Conservation (phyloP, 106 monocot species). For the Acorus calamus region DNA sequence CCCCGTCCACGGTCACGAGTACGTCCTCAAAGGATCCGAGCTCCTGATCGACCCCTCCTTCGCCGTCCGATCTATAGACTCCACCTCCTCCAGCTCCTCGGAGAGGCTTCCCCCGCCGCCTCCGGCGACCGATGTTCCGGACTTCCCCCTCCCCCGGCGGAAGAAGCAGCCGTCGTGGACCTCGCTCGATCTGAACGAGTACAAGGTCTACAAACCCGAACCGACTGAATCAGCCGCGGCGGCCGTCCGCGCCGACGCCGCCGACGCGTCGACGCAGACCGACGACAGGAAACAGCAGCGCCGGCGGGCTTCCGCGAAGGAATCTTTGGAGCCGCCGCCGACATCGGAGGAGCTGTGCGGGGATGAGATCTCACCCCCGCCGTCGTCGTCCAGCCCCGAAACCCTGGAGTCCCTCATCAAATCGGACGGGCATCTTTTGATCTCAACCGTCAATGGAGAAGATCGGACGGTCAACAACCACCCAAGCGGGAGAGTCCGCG, state of each 20-base stretch:
- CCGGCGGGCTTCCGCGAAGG: not conserved
- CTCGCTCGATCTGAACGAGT: constrained; percentile 59
- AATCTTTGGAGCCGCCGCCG: constrained; percentile 5
- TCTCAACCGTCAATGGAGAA: constrained; percentile 5
- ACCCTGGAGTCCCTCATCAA: constrained; percentile 49
- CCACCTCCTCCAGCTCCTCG: constrained; percentile 5
- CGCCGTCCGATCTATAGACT: constrained; percentile 10
- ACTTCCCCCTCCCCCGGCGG: not conserved
- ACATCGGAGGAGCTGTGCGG: constrained; percentile 30
- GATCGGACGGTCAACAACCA: constrained; percentile 20
- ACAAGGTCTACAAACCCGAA: constrained; percentile 69
- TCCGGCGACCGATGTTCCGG: constrained; percentile 5
- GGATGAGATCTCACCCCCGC: constrained; percentile 76
- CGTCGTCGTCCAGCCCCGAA: constrained; percentile 68
- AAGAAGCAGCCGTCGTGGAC: constrained; percentile 23
- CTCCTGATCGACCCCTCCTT: constrained; percentile 17
- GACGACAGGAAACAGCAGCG: constrained; percentile 36
- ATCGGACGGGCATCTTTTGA: constrained; percentile 15
- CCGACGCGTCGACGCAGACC: constrained; percentile 78
- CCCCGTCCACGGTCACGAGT: constrained; percentile 58
- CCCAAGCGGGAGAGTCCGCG: constrained; percentile 39
- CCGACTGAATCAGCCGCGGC: constrained; percentile 11
- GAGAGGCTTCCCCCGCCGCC: constrained; percentile 9
- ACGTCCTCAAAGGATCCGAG: constrained; percentile 85
- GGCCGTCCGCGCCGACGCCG: constrained; percentile 5